A percentile compares a stretch with the other conserved stretches of the same genome.
phyloP scores from a whole-genome alignment of 1,139 yeast species.

The Zygosaccharomyces pseudobailii region DNA sequence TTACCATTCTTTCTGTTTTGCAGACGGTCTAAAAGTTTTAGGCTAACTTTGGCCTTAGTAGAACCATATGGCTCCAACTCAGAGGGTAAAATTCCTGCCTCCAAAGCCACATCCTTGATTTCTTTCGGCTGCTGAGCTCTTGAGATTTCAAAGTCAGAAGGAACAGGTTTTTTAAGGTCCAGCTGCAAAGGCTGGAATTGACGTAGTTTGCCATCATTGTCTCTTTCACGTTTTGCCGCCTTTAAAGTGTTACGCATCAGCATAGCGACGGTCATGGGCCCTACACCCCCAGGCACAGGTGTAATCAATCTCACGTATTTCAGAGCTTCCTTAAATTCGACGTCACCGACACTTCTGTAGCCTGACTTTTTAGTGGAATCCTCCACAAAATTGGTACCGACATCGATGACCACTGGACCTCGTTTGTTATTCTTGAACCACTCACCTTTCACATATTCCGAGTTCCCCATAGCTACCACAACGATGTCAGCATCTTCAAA shows the following conservation, averaged over 20 bases:
- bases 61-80: constrained; percentile 92
- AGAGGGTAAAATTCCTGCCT: constrained; percentile 73
- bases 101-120: constrained; percentile 74
- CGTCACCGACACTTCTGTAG: constrained; percentile 87
- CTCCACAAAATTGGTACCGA: constrained; percentile 86
- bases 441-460: constrained; percentile 78
- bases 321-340: constrained; percentile 66
- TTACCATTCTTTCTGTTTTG: constrained; percentile 70
- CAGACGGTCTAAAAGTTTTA: constrained; percentile 70
- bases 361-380: constrained; percentile 80
- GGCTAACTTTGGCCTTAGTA: constrained; percentile 85
- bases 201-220: constrained; percentile 27
- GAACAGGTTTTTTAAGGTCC: constrained; percentile 72
- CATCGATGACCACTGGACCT: constrained; percentile 88
- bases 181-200: constrained; percentile 52
- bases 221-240: constrained; percentile 59
- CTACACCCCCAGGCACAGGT: constrained; percentile 99
- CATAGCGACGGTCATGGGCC: constrained; percentile 99
- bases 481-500: constrained; percentile 80
- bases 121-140: constrained; percentile 85
- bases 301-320: constrained; percentile 72
- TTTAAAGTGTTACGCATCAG: constrained; percentile 78
- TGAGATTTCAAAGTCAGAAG: constrained; percentile 90
- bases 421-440: constrained; percentile 60
- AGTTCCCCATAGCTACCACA: constrained; percentile 85